Evolutionary conservation across 1,284 basidiomycete species (phyloP), one percentile per base, ranked within the genome.

Genomic region (Boletus mariae): DNA sequence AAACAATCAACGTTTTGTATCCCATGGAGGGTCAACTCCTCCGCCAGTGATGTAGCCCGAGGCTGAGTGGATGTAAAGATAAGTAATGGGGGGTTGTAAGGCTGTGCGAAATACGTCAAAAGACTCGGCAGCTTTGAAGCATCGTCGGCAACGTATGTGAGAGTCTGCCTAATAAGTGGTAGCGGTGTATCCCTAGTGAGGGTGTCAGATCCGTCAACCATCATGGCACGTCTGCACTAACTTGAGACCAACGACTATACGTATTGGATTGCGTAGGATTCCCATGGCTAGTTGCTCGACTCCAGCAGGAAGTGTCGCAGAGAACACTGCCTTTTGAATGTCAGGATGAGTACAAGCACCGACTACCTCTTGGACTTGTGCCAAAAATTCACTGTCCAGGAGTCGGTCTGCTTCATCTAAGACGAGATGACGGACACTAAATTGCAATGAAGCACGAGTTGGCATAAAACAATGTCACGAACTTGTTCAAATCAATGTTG

Each of bases 161-260:
- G 80, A 4, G 85, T 84, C 72, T 99, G 96, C 9, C 83, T 71
- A 47, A 98, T 94, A 11, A 90, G 85, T 54, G 76, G 93, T 61
- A 79, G 85, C 57, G 76, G 94, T 47, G 83, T 98, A 69, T 99
- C 96, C 71, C 94, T 97, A 35, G 51, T 29, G 34, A 38, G 48
- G n/a, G n/a, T 32, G 41, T 55, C 34, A 55, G 45, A 47, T 49
- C 20, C 28, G 45, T 45, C 38, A n/a, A 35, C 31, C 29, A 42
- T 25, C 54, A 51, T 38, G 25, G 6, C 51, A 46, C 26, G 7
- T 23, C 15, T 13, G 32, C 38, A 68, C 65, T 61, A 59, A 94
- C 94, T 96, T 98, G 48, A 95, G 74, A 26, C 94, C 94, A n/a
- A 97, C 92, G 13, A 98, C 92, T 7, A 96, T 83, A 15, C 94